Percentiles rank a stretch among this genome's conserved stretches.
Conservation (phyloP, 345 rosid genomes). For the Eucalyptus sp. region DNA sequence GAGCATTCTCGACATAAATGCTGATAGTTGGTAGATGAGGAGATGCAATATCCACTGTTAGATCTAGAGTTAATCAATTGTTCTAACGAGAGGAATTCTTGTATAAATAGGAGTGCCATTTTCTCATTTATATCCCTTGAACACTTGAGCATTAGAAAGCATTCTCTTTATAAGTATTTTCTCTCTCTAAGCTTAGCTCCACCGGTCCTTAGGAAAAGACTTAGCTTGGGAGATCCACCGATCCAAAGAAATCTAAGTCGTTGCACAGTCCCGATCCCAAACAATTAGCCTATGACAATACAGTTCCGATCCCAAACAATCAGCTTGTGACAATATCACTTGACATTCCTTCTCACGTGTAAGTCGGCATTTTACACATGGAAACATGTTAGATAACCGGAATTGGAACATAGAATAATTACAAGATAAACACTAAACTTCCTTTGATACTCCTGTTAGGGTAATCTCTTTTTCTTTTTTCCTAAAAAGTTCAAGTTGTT, state of each 20-base stretch:
- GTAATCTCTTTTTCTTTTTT: neutral
- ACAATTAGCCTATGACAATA: no score
- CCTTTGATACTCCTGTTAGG: neutral
- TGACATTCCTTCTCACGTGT: fast-evolving
- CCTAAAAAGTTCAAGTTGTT: neutral
- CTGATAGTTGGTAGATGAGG: fast-evolving
- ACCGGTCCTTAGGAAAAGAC: no score
- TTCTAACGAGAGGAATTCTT: no score
- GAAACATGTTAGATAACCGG: neutral
- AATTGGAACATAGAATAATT: neutral
- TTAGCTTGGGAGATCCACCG: no score
- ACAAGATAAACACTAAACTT: neutral
- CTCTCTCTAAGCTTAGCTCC: no score
- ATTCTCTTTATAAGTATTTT: neutral
- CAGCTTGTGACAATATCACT: neutral
- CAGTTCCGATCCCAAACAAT: fast-evolving
- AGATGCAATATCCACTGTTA: fast-evolving
- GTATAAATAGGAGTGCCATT: neutral
- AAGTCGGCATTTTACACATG: neutral
- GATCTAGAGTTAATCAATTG: fast-evolving
- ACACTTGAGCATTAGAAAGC: neutral
- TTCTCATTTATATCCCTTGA: neutral
- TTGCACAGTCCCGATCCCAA: fast-evolving
- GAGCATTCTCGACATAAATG: neutral
- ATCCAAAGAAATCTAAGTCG: no score